Base-by-base conservation (phyloP, 495 filamentous ascomycete genomes). In the Daldinia bambusicola region DNA sequence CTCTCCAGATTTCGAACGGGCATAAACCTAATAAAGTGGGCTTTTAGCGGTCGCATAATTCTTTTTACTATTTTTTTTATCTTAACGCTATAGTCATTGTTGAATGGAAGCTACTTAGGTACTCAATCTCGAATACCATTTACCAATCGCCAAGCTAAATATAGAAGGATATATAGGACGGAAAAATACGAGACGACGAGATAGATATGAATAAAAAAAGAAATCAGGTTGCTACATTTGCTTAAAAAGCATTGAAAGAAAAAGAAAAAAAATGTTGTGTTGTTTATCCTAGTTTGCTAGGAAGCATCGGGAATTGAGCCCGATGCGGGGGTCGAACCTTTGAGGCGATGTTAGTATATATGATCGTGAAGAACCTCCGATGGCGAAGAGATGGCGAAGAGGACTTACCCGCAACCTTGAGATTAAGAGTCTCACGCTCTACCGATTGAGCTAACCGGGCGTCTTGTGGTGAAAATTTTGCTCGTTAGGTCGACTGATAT, bases 401-500 rank as follows among this genome's bases (percentile, higher is more conserved):
- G n/a, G 9, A 64, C 61, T 55, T 64, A 86, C 85, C 86, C 86
- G 81, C 86, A 88, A 84, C 86, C 86, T 89, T 89, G 84, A 88
- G 87, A 89, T 89, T 91, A 91, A 91, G 89, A 91, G 89, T 91
- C 89, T 89, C 86, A 90, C 89, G 89, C 89, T 91, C 89, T 90
- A 89, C 89, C 89, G 89, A 91, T 90, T 91, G 89, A 91, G 89
- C 89, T 91, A 91, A 87, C 88, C 78, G 79, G 80, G 72, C 72
- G 55, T 40, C 50, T 31, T 20, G 10, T 56, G 1, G 32, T 36
- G 31, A 20, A 55, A 55, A 55, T 55, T 34, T 32, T 5, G 16
- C 22, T 31, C 0, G 14, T 31, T 55, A 55, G 0, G 51, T 48
- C 20, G 9, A 18, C 20, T 20, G 4, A 48, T 48, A 48, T 48